Conservation (phyloP, 2,329 filamentous ascomycete genomes). For the Aureobasidium sp. region DNA sequence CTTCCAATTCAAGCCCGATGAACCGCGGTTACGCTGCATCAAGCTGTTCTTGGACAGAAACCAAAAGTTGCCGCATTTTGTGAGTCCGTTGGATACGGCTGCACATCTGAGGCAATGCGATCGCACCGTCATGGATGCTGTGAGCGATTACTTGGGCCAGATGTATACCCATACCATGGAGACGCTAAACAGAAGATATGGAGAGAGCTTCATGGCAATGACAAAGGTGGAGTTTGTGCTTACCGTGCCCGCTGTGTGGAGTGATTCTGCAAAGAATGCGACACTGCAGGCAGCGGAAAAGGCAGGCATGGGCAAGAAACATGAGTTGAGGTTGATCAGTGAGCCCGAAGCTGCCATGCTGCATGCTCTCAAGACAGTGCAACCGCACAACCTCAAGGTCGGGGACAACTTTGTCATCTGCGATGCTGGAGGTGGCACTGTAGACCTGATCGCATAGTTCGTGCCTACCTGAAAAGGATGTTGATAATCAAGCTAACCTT, state of each 20-base stretch:
- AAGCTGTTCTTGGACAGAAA: slow-evolving; percentile 77
- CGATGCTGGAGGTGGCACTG: slow-evolving; percentile 50
- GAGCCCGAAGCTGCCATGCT: slow-evolving; percentile 75
- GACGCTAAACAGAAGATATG: slow-evolving; percentile 64
- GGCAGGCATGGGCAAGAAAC: slow-evolving; percentile 61
- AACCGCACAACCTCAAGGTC: slow-evolving; percentile 63
- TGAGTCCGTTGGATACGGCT: slow-evolving; percentile 63
- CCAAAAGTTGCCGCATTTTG: slow-evolving; percentile 74
- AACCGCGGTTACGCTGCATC: slow-evolving; percentile 69
- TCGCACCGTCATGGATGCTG: slow-evolving; percentile 71
- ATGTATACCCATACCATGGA: slow-evolving; percentile 73
- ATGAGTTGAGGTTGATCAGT: slow-evolving; percentile 67
- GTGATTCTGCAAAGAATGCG: slow-evolving; percentile 73
- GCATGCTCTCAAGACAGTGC: slow-evolving; percentile 71
- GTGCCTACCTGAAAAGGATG: background rate
- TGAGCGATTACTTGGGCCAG: slow-evolving; percentile 70
- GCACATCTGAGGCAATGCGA: slow-evolving; percentile 65
- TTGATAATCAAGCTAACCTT: slow-evolving; percentile 17
- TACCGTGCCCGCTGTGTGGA: slow-evolving; percentile 78
- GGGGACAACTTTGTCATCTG: slow-evolving; percentile 55
- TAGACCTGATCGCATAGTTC: slow-evolving; percentile 40
- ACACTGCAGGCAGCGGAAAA: slow-evolving; percentile 70
- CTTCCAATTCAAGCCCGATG: slow-evolving; percentile 73
- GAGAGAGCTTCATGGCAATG: slow-evolving; percentile 34
- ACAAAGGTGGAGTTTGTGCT: slow-evolving; percentile 73